Percentiles rank a stretch among this genome's conserved stretches.
Conservation (phyloP, 192 early-diverging fungal species). For the Paraglomus brasilianum region DNA sequence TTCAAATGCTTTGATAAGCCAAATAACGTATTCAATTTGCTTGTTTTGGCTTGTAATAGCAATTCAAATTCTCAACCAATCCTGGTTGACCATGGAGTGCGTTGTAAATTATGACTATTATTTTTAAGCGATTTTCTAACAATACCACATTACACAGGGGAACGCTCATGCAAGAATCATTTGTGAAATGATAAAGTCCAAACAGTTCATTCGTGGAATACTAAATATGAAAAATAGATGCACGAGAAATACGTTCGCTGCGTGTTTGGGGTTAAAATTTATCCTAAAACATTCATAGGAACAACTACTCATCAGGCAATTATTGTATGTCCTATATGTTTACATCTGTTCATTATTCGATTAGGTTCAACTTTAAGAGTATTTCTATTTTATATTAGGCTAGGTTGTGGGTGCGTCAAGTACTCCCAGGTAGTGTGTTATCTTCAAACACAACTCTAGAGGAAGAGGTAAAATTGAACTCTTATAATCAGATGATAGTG, state of each 20-base stretch:
- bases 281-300: too few relatives aligned
- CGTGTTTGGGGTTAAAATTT: conserved; percentile 18
- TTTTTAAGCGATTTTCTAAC: too few relatives aligned
- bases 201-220: conserved; percentile 15
- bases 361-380: conserved; percentile 14
- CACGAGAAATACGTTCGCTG: neutral
- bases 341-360: neutral
- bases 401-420: too few relatives aligned
- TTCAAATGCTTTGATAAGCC: conserved; percentile 7
- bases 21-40: conserved; percentile 16
- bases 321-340: conserved; percentile 26
- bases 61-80: conserved; percentile 6
- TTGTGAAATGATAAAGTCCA: too few relatives aligned
- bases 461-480: too few relatives aligned
- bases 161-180: too few relatives aligned
- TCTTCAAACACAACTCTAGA: conserved; percentile 1
- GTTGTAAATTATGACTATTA: too few relatives aligned
- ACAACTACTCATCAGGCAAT: neutral
- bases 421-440: neutral
- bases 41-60: conserved; percentile 16
- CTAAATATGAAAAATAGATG: neutral
- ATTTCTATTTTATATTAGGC: too few relatives aligned
- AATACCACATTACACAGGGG: too few relatives aligned
- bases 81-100: too few relatives aligned
- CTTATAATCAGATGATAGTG: too few relatives aligned